Percentiles rank a stretch among this genome's conserved stretches.
Conservation (phyloP, 192 early-diverging fungal species). For the Coemansia sp. region DNA sequence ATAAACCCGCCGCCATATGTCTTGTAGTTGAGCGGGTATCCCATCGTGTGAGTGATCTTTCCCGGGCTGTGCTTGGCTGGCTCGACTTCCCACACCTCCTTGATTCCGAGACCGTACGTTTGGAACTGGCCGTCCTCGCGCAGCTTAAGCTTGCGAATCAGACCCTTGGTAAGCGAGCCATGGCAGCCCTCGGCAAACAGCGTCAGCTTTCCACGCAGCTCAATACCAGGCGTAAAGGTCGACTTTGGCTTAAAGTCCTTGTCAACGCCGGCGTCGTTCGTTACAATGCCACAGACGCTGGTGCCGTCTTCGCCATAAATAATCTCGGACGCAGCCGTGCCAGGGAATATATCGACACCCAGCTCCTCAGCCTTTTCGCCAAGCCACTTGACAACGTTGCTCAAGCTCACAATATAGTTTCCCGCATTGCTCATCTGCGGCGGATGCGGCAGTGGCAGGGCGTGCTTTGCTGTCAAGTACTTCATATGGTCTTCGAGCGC, state of each 20-base stretch:
- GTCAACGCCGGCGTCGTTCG: conserved; percentile 94
- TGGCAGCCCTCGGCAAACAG: conserved; percentile 99
- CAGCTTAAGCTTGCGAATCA: conserved; percentile 87
- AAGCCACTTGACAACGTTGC: conserved; percentile 93
- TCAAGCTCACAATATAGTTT: conserved; percentile 96
- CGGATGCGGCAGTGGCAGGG: conserved; percentile 88
- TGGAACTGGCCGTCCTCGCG: conserved; percentile 86
- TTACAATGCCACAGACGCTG: conserved; percentile 88
- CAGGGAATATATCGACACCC: conserved; percentile 93
- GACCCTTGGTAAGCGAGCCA: conserved; percentile 89
- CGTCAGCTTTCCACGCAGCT: conserved; percentile 91
- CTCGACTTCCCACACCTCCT: conserved; percentile 97
- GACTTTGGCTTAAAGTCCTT: conserved; percentile 89
- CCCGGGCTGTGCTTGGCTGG: conserved; percentile 84
- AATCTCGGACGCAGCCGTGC: conserved; percentile 91
- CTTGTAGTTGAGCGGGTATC: conserved; percentile 87
- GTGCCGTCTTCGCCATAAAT: conserved; percentile 87
- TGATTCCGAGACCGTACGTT: conserved; percentile 95
- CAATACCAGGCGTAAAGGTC: conserved; percentile 93
- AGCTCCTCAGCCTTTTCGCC: conserved; percentile 96
- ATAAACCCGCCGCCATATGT: conserved; percentile 96
- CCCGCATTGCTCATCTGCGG: conserved; percentile 96
- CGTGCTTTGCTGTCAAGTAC: conserved; percentile 73
- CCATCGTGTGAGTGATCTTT: conserved; percentile 82
- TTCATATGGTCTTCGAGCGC: conserved; percentile 84